Evolutionary conservation across 768 basidiomycete genomes (phyloP), one percentile per base, ranked within the genome.

Genomic region (Suillus variegatus): DNA sequence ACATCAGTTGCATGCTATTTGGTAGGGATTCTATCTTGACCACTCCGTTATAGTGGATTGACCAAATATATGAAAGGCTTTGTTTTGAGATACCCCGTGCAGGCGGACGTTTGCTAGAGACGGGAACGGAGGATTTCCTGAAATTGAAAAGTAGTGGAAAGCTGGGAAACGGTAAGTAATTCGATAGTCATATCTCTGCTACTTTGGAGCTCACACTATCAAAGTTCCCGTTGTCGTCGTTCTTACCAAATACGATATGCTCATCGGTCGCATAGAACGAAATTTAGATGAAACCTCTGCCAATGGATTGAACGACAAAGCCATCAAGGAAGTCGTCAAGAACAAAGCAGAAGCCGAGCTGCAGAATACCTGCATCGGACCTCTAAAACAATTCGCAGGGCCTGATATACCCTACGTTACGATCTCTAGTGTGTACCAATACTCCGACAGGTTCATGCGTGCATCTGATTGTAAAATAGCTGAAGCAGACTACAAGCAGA

Each of bases 241-340:
- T 13, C 41, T 65, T 22, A 65, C 64, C 2, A 61, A 65, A 41
- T 60, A 49, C 6, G 64, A 65, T 35, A 49, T 16, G 58, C 22
- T 65, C 4, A 12, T 28, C 18, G 35, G 22, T 2, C 35, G 16
- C 12, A 25, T 51, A 16, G 60, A 61, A 0, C 46, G 61, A 3
- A 82, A 5, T 81, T 70, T 58, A 80, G 81, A 1, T 70, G 79
- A 61, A 76, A 75, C 46, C 3, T 20, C 16, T 56, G 6, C 14
- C 5, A 20, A 1, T 1, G 5, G 3, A 7, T 46, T 28, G 36
- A 60, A 51, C n/a, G 46, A 44, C 14, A 56, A 70, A 13, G 51
- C 57, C 28, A 16, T 67, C 8, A 35, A 62, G 10, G 38, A 61
- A n/a, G 16, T 65, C 12, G 25, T 6, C 14, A 46, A 46, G 12